phyloP scores from a whole-genome alignment of 768 basidiomycete genomes.

The Sporobolomyces phaffii region DNA sequence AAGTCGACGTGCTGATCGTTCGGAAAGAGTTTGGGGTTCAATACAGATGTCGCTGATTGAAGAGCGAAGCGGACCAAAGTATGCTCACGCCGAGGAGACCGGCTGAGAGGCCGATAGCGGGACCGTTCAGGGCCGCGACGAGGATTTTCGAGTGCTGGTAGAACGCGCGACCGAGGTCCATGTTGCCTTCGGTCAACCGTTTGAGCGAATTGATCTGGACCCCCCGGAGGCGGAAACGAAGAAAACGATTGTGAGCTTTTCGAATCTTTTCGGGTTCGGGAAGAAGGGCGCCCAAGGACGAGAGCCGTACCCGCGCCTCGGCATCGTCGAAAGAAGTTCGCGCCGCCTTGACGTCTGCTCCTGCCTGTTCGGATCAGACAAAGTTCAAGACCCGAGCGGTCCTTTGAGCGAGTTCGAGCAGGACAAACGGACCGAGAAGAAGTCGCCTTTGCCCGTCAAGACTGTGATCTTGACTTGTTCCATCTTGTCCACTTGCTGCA shows the following conservation, averaged over 20 bases:
- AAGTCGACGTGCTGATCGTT: slow-evolving; percentile 56
- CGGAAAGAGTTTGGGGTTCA: too few relatives aligned
- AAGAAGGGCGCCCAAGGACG: not conserved
- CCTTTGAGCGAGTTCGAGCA: too few relatives aligned
- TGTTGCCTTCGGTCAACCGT: slow-evolving; percentile 16
- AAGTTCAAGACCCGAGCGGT: too few relatives aligned
- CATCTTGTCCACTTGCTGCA: slow-evolving; percentile 16
- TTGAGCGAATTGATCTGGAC: slow-evolving; percentile 9
- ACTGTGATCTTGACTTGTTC: slow-evolving; percentile 23
- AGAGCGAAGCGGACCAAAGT: not conserved
- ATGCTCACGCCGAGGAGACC: slow-evolving; percentile 3
- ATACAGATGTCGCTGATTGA: too few relatives aligned
- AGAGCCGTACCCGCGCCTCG: slow-evolving; percentile 8
- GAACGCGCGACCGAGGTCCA: slow-evolving; percentile 40
- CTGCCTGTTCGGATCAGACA: slow-evolving; percentile 6
- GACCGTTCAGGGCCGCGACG: slow-evolving; percentile 66
- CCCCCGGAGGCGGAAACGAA: too few relatives aligned
- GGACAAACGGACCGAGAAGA: slow-evolving; percentile 6
- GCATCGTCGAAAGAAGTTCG: not conserved
- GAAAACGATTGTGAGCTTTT: too few relatives aligned
- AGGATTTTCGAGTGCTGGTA: slow-evolving; percentile 58
- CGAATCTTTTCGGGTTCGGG: too few relatives aligned
- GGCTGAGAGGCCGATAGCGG: slow-evolving; percentile 55
- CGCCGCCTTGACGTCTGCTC: slow-evolving; percentile 32
- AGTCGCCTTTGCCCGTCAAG: slow-evolving; percentile 30